These are phyloP conservation scores for Plasmodium gonderi DNA, from an alignment of 169 alveolate genomes.

Conservation along the genomic window DNA sequence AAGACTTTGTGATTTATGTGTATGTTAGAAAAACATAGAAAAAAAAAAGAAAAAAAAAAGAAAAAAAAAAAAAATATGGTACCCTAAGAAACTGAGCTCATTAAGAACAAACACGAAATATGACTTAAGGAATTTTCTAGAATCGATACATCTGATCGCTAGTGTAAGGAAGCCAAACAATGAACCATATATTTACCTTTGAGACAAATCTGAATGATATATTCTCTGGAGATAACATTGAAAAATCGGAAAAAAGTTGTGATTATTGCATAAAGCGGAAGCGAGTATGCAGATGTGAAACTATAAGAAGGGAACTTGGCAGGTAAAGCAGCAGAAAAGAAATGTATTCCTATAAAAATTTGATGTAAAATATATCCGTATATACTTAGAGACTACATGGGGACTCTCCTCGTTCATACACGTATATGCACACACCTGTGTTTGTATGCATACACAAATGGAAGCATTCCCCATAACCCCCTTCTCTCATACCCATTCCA, in stretches of 20 bases:
- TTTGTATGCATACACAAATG: background rate
- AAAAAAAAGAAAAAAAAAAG: background rate
- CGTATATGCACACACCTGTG: background rate
- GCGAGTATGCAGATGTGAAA: conserved; percentile 69
- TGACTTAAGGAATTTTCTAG: background rate
- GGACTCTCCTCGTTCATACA: background rate
- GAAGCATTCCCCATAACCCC: no score
- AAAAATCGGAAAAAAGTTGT: conserved; percentile 44
- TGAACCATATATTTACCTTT: conserved; percentile 55
- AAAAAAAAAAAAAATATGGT: conserved; percentile 2
- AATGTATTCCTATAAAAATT: background rate
- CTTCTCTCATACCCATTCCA: no score
- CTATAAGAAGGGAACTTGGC: conserved; percentile 65
- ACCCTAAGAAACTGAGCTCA: background rate
- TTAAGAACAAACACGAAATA: background rate
- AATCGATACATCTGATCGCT: background rate
- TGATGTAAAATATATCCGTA: background rate
- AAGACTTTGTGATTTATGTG: background rate
- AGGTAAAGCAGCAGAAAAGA: conserved; percentile 6
- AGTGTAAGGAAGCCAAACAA: conserved; percentile 2
- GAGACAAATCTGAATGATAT: conserved; percentile 63
- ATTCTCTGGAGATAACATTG: conserved; percentile 47
- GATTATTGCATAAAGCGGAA: conserved; percentile 60
- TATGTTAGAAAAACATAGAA: background rate
- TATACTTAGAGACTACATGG: background rate